Evolutionary conservation across 352 stramenopile species (phyloP), one percentile per base, ranked within the genome.

Genomic region (Peronosclerospora sorghi): DNA sequence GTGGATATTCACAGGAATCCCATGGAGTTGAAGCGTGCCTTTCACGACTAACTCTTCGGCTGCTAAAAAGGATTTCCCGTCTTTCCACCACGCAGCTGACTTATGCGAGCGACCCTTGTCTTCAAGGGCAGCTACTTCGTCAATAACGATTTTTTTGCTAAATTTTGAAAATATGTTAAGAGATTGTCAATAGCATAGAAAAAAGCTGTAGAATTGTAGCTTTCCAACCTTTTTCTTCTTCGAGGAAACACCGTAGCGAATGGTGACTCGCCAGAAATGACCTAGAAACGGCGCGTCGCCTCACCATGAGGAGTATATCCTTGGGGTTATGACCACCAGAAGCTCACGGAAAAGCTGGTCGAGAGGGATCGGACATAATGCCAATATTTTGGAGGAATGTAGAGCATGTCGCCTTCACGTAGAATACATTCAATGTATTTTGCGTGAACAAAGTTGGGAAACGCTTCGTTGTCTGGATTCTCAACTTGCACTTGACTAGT

Each of bases 371-470:
- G 65, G 26, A 95, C 78, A 48, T 81, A 94, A 45, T 96, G 85
- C 85, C 85, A 96, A 32, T 82, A 84, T n/a, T 64, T 56, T 7
- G 76, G 75, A 35, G 85, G 85, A 45, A 96, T 92, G 56, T 87
- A 96, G 4, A 96, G 62, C 62, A 89, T 93, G 29, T 90, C 63
- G 7, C 81, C 80, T 35, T 72, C 68, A 21, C 48, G 42, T 14
- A 89, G 54, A 19, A 82, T 63, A 37, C 83, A 90, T 44, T 90
- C 68, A n/a, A 79, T 32, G 45, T 82, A 91, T 23, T 45, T 57
- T 0, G 73, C 74, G 8, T 55, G 38, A 1, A 24, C 24, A 45
- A 88, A 87, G 4, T 42, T 13, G 4, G 75, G 79, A 37, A 87
- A 92, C 21, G 53, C 27, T 15, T 59, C 46, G 9, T 59, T n/a